Evolutionary conservation across 371 early-diverging fungal species (phyloP), one percentile per base, ranked within the genome.

Genomic region (Conidiobolus incongruus): DNA sequence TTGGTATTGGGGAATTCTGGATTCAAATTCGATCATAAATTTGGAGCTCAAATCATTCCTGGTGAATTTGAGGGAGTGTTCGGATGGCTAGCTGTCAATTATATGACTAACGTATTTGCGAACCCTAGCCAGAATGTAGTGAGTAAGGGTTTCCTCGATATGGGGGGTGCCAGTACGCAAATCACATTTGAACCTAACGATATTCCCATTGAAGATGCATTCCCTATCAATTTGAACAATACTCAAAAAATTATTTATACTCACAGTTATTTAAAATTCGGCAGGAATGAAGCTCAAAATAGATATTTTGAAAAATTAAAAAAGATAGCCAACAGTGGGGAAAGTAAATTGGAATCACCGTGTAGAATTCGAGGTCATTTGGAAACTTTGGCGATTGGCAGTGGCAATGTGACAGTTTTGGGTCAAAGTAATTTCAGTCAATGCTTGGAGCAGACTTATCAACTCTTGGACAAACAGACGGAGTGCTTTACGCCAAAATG

Each of bases 11-110:
- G 39, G 11, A 13, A 37, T 5, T 36, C 38, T 11, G 4, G 29
- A 7, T 46, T 46, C 31, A 55, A 72, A 42, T 77, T 68, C 44
- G 40, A 49, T 0, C 86, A 86, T 40, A 50, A 54, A 13, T 47
- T 80, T 3, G 60, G 59, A 8, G 72, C n/a, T n/a, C n/a, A n/a
- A n/a, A n/a, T n/a, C n/a, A n/a, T n/a, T n/a, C n/a, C n/a, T n/a
- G n/a, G n/a, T 20, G 83, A 91, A 55, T 61, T 71, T 21, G 95
- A 95, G 54, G 95, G 93, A 0, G 67, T 91, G 12, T 90, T 72
- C 54, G 93, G 90, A 13, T 95, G 93, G 92, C 59, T 88, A 4
- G 77, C 93, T 1, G 75, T 85, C 47, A 94, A 94, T 56, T 87
- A 88, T 40, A 55, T 92, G 21, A 70, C 79, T 68, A 71, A 64